These are phyloP conservation scores for Nannizzia gypsea DNA, from an alignment of 2,329 filamentous ascomycete species.

Conservation along the genomic window DNA sequence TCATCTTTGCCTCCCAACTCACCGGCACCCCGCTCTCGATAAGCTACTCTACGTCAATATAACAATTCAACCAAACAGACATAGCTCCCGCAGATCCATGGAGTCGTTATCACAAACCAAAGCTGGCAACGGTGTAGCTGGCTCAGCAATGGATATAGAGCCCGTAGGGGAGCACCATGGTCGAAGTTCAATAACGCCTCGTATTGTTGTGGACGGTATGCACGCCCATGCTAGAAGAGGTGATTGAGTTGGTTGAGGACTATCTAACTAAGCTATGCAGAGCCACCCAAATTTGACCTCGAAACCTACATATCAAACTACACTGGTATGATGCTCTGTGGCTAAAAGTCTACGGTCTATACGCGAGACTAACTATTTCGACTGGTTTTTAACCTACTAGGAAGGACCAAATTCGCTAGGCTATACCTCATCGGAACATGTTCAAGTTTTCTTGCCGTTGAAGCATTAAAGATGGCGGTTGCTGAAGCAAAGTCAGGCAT, in stretches of 20 bases:
- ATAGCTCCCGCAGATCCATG: background rate
- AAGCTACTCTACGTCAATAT: background rate
- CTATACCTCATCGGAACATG: slow-evolving; percentile 69
- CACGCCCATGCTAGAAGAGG: background rate
- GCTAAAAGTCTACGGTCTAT: slow-evolving; percentile 9
- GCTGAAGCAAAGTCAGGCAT: slow-evolving; percentile 62
- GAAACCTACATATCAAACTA: slow-evolving; percentile 88
- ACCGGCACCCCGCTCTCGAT: background rate
- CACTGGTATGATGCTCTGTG: slow-evolving; percentile 44
- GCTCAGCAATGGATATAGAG: background rate
- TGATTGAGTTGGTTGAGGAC: background rate
- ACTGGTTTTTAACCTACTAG: slow-evolving; percentile 34
- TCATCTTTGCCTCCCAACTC: background rate
- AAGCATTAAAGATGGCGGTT: slow-evolving; percentile 70
- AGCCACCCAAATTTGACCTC: slow-evolving; percentile 77
- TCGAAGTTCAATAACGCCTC: background rate
- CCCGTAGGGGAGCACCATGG: background rate
- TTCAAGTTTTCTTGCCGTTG: slow-evolving; percentile 62
- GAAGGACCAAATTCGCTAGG: slow-evolving; percentile 67
- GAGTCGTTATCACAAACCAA: background rate
- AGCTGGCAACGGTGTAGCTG: background rate
- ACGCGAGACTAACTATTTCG: background rate
- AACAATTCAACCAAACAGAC: background rate
- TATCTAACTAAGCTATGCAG: slow-evolving; percentile 33
- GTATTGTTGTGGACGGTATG: slow-evolving; percentile 5